Conservation (phyloP, 208 protist genomes). For the Trypanosoma scelopori region DNA sequence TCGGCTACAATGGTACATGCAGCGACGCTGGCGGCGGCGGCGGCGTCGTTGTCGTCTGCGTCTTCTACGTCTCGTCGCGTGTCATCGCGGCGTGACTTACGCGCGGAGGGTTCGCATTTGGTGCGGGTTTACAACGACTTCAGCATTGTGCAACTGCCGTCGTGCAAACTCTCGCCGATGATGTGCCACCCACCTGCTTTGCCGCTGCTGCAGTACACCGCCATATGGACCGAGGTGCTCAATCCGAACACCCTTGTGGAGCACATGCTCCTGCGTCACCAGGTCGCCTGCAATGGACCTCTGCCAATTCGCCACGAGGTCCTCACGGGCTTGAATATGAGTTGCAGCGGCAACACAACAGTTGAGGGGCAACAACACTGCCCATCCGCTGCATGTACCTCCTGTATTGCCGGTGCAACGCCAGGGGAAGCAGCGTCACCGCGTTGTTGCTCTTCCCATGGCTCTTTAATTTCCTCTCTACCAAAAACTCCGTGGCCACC, state of each 20-base stretch:
- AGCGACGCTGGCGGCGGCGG: no score
- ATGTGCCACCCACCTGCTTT: not conserved
- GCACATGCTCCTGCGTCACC: constrained; percentile 11
- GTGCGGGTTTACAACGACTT: constrained; percentile 8
- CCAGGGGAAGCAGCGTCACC: not conserved
- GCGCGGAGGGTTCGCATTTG: constrained; percentile 1
- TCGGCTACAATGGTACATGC: not conserved
- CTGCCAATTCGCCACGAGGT: not conserved
- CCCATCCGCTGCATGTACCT: no score
- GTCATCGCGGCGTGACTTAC: no score
- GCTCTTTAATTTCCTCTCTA: no score
- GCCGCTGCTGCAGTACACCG: not conserved
- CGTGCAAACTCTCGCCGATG: not conserved
- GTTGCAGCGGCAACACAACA: not conserved
- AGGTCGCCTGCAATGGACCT: constrained; percentile 3
- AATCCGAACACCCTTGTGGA: constrained; percentile 7
- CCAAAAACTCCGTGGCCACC: no score
- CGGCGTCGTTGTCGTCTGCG: not conserved
- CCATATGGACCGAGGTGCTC: not conserved
- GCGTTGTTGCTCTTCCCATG: no score
- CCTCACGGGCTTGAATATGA: not conserved
- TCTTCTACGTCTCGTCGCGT: no score
- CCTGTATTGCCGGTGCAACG: not conserved
- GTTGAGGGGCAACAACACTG: not conserved
- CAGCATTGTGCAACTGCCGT: not conserved